Evolutionary conservation across 2,329 filamentous ascomycete genomes (phyloP).

Genomic region (Penicillium nordicum): DNA sequence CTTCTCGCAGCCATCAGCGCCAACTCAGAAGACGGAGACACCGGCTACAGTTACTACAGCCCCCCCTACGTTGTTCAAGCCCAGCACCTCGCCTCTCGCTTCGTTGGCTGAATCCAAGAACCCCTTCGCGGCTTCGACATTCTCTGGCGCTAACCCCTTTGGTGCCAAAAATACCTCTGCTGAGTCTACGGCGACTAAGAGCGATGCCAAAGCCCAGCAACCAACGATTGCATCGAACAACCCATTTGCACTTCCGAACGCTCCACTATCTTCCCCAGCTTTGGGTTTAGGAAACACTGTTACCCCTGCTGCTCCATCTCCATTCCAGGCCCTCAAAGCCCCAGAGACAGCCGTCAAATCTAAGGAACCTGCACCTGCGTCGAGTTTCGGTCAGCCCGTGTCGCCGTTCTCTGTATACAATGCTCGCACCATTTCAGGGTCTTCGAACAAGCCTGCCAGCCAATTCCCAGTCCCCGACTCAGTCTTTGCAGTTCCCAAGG

Average conservation of each 20-base stretch:
- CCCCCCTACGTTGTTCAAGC: background rate
- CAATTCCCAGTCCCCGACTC: background rate
- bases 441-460: background rate
- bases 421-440: background rate
- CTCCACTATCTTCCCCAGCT: background rate
- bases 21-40: background rate
- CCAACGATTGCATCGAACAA: background rate
- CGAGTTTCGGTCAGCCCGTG: background rate
- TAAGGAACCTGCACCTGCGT: background rate
- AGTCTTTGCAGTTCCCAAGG: background rate
- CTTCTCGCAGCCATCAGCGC: constrained; percentile 1
- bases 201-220: background rate
- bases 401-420: background rate
- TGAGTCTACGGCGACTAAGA: background rate
- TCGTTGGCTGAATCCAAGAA: background rate
- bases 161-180: background rate
- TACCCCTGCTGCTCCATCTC: background rate
- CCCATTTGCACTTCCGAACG: background rate
- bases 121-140: background rate
- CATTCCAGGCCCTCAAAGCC: background rate
- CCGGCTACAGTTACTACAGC: background rate
- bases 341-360: background rate
- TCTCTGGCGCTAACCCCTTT: background rate
- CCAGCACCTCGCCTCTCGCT: background rate
- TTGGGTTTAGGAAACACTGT: background rate